Conservation (phyloP, 345 rosid species). For the rapeseed (Brassica napus) region Da-Ae NC_063446.1:55162001-55162500, state of each 20-base stretch:
- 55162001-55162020: slow-evolving; percentile 26
- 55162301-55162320: too few relatives aligned
- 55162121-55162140: slow-evolving; percentile 63
- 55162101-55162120: slow-evolving; percentile 47
- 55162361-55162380: slow-evolving; percentile 1
- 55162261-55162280: neutral
- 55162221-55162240: neutral
- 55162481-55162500: slow-evolving; percentile 66
- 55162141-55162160: slow-evolving; percentile 52
- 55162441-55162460: slow-evolving; percentile 13
- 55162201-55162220: slow-evolving; percentile 8
- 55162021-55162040: slow-evolving; percentile 21
- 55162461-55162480: slow-evolving; percentile 26
- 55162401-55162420: slow-evolving; percentile 13
- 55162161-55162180: slow-evolving; percentile 94
- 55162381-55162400: slow-evolving; percentile 15
- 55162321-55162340: neutral
- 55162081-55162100: slow-evolving; percentile 13
- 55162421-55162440: neutral
- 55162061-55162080: neutral
- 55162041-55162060: slow-evolving; percentile 18
- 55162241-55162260: neutral
- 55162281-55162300: neutral
- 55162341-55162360: neutral
- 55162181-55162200: slow-evolving; percentile 40